Evolutionary conservation across 2,329 filamentous ascomycete species (phyloP).

Genomic region (Fusarium tupiense): DNA sequence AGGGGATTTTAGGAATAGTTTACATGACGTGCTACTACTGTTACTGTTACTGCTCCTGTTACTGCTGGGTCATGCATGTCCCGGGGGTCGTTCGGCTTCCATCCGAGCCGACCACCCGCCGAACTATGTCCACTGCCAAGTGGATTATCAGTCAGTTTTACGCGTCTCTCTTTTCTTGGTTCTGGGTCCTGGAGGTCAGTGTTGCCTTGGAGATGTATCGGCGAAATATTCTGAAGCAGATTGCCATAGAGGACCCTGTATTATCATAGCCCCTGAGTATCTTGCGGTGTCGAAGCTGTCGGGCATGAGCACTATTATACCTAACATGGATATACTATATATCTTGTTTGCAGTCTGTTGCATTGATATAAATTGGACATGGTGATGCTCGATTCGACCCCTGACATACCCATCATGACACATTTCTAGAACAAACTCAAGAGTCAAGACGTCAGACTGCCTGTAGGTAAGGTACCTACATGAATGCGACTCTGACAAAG

Average conservation of each 20-base stretch:
- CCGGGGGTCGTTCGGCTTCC: constrained; percentile 37
- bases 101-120: constrained; percentile 36
- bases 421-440: background rate
- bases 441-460: background rate
- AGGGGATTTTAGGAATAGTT: constrained; percentile 12
- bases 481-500: constrained; percentile 21
- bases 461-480: constrained; percentile 14
- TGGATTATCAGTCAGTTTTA: constrained; percentile 21
- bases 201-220: constrained; percentile 3
- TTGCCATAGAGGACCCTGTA: background rate
- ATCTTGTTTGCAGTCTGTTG: background rate
- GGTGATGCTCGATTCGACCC: constrained; percentile 19
- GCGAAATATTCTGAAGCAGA: background rate
- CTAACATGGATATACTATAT: background rate
- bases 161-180: constrained; percentile 2
- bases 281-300: background rate
- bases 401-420: background rate
- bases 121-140: constrained; percentile 32
- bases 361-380: background rate
- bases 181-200: background rate
- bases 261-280: background rate
- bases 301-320: background rate
- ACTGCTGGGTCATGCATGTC: background rate
- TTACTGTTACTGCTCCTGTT: constrained; percentile 6
- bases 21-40: constrained; percentile 42